phyloP scores from a whole-genome alignment of 2,329 filamentous ascomycete species.

The Epichloe coenophiala region DNA sequence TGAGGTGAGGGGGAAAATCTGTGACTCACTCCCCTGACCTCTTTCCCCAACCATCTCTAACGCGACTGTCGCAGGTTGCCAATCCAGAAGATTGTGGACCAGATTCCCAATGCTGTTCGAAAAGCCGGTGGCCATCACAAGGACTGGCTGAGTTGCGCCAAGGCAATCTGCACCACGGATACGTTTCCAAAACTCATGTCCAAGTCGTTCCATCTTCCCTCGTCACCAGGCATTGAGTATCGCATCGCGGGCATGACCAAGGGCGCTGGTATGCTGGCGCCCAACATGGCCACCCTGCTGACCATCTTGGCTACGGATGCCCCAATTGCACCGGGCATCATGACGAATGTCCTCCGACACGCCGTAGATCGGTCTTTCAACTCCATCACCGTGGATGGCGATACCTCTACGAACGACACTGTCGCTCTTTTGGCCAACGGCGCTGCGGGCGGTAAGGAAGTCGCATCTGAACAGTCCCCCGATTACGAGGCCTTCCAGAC shows the following conservation, averaged over 20 bases:
- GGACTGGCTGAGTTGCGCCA: conserved; percentile 75
- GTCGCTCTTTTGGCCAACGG: conserved; percentile 92
- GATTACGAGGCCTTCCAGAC: conserved; percentile 61
- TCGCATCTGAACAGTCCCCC: conserved; percentile 36
- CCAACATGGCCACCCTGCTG: conserved; percentile 94
- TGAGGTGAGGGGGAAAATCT: conserved; percentile 41
- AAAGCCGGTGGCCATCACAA: conserved; percentile 63
- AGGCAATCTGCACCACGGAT: conserved; percentile 94
- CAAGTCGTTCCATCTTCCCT: conserved; percentile 69
- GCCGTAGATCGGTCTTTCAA: conserved; percentile 85
- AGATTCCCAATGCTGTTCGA: conserved; percentile 63
- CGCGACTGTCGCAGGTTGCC: conserved; percentile 46
- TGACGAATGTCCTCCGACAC: conserved; percentile 56
- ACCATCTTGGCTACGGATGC: conserved; percentile 88
- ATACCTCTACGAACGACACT: conserved; percentile 96
- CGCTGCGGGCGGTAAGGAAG: conserved; percentile 60
- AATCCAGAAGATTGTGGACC: conserved; percentile 75
- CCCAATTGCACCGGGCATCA: conserved; percentile 53
- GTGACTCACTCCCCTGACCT: neutral
- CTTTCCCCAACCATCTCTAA: neutral
- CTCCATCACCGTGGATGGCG: conserved; percentile 90
- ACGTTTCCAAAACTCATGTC: conserved; percentile 95
- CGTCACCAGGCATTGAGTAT: conserved; percentile 62
- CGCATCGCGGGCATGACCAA: conserved; percentile 90
- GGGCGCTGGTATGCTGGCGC: conserved; percentile 97